Percentiles rank a stretch among this genome's conserved stretches.
Conservation (phyloP, 2,329 filamentous ascomycete genomes). For the Acarospora socialis region DNA sequence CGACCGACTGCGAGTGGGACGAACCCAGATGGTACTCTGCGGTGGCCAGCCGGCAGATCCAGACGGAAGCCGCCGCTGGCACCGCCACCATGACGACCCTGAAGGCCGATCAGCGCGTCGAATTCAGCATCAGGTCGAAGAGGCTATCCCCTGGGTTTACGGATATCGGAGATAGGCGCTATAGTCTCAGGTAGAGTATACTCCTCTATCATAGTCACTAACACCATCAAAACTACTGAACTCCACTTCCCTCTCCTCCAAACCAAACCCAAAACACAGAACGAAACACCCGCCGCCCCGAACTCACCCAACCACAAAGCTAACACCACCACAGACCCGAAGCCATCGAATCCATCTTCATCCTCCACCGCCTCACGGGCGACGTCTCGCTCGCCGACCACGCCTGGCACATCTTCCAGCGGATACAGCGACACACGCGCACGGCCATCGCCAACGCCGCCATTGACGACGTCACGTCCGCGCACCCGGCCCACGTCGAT, state of each 20-base stretch:
- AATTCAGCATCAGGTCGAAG: constrained; percentile 22
- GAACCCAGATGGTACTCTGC: constrained; percentile 29
- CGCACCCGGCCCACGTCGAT: constrained; percentile 10
- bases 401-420: constrained; percentile 74
- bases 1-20: constrained; percentile 28
- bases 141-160: constrained; percentile 42
- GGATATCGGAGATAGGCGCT: constrained; percentile 40
- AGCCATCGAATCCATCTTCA: constrained; percentile 77
- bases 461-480: constrained; percentile 45
- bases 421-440: constrained; percentile 51
- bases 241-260: no score
- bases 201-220: no score
- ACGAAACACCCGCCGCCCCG: no score
- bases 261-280: no score
- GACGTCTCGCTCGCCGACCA: constrained; percentile 61
- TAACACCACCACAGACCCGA: constrained; percentile 46
- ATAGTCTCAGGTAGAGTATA: constrained; percentile 51
- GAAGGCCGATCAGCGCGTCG: constrained; percentile 19
- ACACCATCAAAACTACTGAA: no score
- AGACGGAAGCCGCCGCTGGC: constrained; percentile 14
- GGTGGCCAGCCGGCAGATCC: constrained; percentile 18
- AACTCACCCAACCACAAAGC: no score
- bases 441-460: constrained; percentile 57
- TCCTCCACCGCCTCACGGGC: constrained; percentile 81
- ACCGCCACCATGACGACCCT: constrained; percentile 3